A percentile compares a stretch with the other conserved stretches of the same genome.
Conservation (phyloP, 257 asterid species). For the Petrea volubilis region DNA sequence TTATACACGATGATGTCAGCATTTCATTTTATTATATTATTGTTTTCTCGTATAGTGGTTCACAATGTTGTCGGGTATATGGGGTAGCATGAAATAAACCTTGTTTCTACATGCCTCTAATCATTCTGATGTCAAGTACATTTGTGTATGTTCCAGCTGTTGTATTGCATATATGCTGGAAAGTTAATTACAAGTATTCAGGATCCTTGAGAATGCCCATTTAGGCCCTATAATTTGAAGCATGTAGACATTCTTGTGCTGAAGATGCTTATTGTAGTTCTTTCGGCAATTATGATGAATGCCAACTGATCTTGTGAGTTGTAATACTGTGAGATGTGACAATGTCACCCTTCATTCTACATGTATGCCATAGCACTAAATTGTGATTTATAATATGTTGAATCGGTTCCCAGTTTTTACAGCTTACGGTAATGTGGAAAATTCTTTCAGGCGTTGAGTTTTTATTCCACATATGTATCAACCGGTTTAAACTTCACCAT, state of each 20-base stretch:
- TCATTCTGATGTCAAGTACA: no score
- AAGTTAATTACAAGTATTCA: neutral
- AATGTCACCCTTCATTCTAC: neutral
- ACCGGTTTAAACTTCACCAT: no score
- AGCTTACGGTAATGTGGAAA: neutral
- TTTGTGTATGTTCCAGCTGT: neutral
- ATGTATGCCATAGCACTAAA: neutral
- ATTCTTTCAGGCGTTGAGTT: no score
- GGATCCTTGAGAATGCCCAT: neutral
- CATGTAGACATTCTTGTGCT: neutral
- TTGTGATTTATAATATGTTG: neutral
- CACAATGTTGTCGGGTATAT: no score
- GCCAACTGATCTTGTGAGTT: conserved; percentile 7
- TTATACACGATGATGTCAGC: no score
- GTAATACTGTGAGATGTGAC: conserved; percentile 9
- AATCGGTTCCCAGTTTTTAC: neutral
- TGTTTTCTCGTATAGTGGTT: no score
- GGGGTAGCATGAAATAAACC: no score
- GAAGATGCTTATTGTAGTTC: conserved; percentile 12
- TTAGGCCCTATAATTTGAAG: neutral
- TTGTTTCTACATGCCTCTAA: no score
- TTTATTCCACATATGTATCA: no score
- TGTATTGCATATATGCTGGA: conserved; percentile 5
- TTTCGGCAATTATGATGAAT: conserved; percentile 3
- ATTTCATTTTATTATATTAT: no score